Conservation (phyloP, 2,329 filamentous ascomycete species). For the Phyllosticta ampelicida region DNA sequence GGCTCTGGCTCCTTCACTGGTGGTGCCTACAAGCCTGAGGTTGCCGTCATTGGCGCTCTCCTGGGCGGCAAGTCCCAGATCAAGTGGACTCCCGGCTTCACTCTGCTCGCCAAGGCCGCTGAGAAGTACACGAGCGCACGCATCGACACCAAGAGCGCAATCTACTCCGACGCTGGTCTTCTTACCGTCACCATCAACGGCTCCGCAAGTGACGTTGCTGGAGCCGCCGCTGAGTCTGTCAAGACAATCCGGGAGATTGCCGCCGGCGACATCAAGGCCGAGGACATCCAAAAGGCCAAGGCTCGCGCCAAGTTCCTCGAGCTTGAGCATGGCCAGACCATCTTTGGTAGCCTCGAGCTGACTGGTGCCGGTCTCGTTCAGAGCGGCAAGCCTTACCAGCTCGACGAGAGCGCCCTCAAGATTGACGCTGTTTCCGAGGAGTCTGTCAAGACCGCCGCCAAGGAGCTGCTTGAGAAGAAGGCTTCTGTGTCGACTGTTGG, state of each 20-base stretch:
- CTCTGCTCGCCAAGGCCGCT: constrained; percentile 71
- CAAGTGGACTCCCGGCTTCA: constrained; percentile 95
- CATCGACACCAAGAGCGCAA: constrained; percentile 63
- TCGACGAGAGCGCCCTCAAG: constrained; percentile 65
- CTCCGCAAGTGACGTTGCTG: constrained; percentile 58
- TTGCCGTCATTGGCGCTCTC: constrained; percentile 74
- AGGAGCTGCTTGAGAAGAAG: constrained; percentile 77
- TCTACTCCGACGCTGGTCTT: constrained; percentile 91
- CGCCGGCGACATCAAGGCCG: constrained; percentile 62
- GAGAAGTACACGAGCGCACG: constrained; percentile 54
- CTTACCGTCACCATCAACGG: constrained; percentile 75
- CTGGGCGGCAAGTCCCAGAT: constrained; percentile 84
- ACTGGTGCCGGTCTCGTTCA: constrained; percentile 78
- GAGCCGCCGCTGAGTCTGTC: constrained; percentile 64
- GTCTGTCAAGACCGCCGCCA: constrained; percentile 75
- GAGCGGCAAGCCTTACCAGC: constrained; percentile 71
- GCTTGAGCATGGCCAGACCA: constrained; percentile 69
- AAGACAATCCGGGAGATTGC: constrained; percentile 75
- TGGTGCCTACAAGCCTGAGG: constrained; percentile 76
- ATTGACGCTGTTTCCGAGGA: constrained; percentile 74
- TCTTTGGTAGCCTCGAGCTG: constrained; percentile 65
- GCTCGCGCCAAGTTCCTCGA: constrained; percentile 89
- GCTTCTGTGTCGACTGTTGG: constrained; percentile 82
- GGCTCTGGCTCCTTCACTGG: constrained; percentile 67
- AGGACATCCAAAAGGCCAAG: constrained; percentile 84